Conservation (phyloP, 1,284 basidiomycete species). For the Cystobasidium pallidum region DNA sequence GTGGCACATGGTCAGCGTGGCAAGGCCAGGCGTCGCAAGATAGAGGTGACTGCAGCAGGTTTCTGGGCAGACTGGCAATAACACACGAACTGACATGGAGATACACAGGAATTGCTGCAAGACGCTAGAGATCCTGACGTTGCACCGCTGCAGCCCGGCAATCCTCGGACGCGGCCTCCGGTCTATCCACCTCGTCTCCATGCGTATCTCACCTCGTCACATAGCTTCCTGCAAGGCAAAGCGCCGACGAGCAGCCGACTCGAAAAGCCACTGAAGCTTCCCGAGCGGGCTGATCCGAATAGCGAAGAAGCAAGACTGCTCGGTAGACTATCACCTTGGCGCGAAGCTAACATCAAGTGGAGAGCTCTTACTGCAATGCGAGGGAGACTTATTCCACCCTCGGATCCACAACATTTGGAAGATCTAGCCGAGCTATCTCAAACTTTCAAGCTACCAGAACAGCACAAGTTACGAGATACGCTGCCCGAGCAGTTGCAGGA, state of each 20-base stretch:
- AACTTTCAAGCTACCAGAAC: neutral
- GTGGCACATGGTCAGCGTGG: conserved; percentile 78
- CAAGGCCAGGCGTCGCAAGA: conserved; percentile 67
- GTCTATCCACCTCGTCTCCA: conserved; percentile 65
- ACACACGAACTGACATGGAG: too few species aligned
- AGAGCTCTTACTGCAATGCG: conserved; percentile 57
- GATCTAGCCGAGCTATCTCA: neutral
- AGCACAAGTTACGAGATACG: neutral
- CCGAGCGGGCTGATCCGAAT: conserved; percentile 63
- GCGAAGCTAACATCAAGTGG: conserved; percentile 72
- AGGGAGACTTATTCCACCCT: conserved; percentile 7
- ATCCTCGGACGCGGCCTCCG: conserved; percentile 66
- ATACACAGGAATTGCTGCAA: conserved; percentile 47
- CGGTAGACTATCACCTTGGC: conserved; percentile 69
- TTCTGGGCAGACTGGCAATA: too few species aligned
- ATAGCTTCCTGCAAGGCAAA: conserved; percentile 61
- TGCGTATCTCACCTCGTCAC: conserved; percentile 64
- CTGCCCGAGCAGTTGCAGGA: neutral
- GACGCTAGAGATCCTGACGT: conserved; percentile 59
- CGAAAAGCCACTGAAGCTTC: conserved; percentile 63
- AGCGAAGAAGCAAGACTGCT: conserved; percentile 66
- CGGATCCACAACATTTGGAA: neutral
- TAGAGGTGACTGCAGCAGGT: conserved; percentile 52
- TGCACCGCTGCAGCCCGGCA: conserved; percentile 62
- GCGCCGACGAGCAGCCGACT: conserved; percentile 60